These are phyloP conservation scores for Komagataea norvegica DNA, from an alignment of 1,139 yeast species.

Conservation along the genomic window DNA sequence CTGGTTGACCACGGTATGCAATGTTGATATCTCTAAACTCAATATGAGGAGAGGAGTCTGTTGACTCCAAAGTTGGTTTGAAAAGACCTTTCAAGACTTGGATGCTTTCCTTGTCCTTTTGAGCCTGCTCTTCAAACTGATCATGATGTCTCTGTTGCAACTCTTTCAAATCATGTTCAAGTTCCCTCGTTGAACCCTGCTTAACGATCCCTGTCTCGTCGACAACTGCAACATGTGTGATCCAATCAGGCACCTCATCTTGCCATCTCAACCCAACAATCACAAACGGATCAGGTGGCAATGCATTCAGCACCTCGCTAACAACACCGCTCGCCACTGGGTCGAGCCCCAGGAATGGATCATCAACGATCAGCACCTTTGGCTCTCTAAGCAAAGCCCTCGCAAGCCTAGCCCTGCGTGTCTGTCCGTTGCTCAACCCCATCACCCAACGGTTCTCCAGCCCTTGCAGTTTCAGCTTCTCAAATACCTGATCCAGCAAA, in stretches of 20 bases:
- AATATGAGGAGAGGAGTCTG: slow-evolving; percentile 31
- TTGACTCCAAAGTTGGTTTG: slow-evolving; percentile 9
- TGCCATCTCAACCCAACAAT: slow-evolving; percentile 74
- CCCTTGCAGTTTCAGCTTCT: slow-evolving; percentile 50
- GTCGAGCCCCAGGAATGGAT: slow-evolving; percentile 88
- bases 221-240: slow-evolving; percentile 63
- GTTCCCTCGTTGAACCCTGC: slow-evolving; percentile 42
- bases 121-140: slow-evolving; percentile 15
- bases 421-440: slow-evolving; percentile 89
- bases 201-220: slow-evolving; percentile 47
- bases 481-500: slow-evolving; percentile 40
- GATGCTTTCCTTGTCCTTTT: slow-evolving; percentile 22
- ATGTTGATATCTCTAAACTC: slow-evolving; percentile 64
- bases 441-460: slow-evolving; percentile 73
- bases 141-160: slow-evolving; percentile 26
- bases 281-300: slow-evolving; percentile 41
- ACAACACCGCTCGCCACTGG: slow-evolving; percentile 64
- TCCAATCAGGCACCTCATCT: slow-evolving; percentile 76
- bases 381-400: slow-evolving; percentile 65
- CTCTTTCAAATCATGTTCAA: slow-evolving; percentile 30
- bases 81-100: slow-evolving; percentile 20
- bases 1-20: slow-evolving; percentile 55
- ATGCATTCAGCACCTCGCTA: slow-evolving; percentile 40
- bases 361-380: slow-evolving; percentile 67
- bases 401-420: slow-evolving; percentile 85